A percentile compares a stretch with the other conserved stretches of the same genome.
Conservation (phyloP, 2,329 filamentous ascomycete genomes). For the Xylariaceae sp. region DNA sequence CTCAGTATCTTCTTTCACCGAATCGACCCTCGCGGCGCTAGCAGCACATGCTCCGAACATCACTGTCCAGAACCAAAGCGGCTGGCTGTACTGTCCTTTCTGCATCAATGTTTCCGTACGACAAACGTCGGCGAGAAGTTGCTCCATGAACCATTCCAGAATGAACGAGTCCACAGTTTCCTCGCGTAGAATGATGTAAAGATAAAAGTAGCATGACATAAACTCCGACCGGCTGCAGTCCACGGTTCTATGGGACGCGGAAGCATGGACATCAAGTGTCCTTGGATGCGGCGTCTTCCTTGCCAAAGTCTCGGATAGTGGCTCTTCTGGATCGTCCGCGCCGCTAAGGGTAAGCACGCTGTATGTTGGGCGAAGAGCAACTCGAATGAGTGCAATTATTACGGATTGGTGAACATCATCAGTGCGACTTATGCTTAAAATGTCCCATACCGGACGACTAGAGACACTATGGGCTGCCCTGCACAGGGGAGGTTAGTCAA, state of each 20-base stretch:
- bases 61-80: slow-evolving; percentile 46
- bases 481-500: slow-evolving; percentile 16
- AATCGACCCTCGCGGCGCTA: slow-evolving; percentile 36
- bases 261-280: slow-evolving; percentile 9
- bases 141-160: slow-evolving; percentile 45
- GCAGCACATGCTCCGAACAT: slow-evolving; percentile 45
- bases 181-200: slow-evolving; percentile 44
- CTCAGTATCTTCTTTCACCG: slow-evolving; percentile 36
- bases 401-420: slow-evolving; percentile 44
- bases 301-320: slow-evolving; percentile 28
- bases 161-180: slow-evolving; percentile 42
- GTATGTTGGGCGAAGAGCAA: slow-evolving; percentile 41
- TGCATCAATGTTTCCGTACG: slow-evolving; percentile 40
- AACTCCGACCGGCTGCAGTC: slow-evolving; percentile 43
- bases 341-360: slow-evolving; percentile 28
- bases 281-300: slow-evolving; percentile 24
- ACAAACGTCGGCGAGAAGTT: slow-evolving; percentile 43
- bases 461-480: slow-evolving; percentile 43
- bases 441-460: slow-evolving; percentile 37
- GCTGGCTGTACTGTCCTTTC: slow-evolving; percentile 40
- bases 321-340: slow-evolving; percentile 23
- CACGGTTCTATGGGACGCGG: slow-evolving; percentile 22
- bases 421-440: slow-evolving; percentile 37
- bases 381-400: slow-evolving; percentile 44
- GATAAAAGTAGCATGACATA: slow-evolving; percentile 47